These are phyloP conservation scores for Populus hybrid DNA, from an alignment of 441 rosid genomes.

Conservation along the genomic window DNA sequence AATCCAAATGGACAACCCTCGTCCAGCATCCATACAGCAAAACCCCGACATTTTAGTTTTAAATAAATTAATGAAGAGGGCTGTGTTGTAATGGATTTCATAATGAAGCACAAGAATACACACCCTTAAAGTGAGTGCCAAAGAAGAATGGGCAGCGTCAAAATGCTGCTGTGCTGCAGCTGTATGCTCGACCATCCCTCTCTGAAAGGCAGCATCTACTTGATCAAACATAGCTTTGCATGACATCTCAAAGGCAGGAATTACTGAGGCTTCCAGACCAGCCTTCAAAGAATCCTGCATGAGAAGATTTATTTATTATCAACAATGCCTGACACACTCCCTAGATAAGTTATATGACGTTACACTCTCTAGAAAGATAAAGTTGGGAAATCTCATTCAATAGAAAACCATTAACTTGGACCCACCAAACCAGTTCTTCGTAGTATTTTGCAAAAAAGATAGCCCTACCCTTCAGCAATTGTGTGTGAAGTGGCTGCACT, in stretches of 20 bases:
- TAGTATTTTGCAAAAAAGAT: not conserved
- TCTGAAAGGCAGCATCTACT: constrained; percentile 60
- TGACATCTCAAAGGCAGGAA: constrained; percentile 76
- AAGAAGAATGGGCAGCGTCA: constrained; percentile 58
- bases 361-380: not conserved
- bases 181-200: constrained; percentile 54
- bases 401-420: not conserved
- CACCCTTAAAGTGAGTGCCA: constrained; percentile 61
- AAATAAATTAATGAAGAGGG: not conserved
- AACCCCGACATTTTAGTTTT: too few species aligned
- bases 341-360: not conserved
- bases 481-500: constrained; percentile 1
- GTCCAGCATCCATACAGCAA: too few species aligned
- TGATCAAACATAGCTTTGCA: constrained; percentile 82
- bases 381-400: not conserved
- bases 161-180: constrained; percentile 64
- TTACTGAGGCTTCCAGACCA: constrained; percentile 60
- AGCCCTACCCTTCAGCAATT: not conserved
- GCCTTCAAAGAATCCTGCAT: constrained; percentile 63
- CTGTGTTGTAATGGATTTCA: not conserved
- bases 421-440: not conserved
- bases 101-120: constrained; percentile 10
- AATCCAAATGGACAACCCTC: too few species aligned
- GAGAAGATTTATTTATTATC: not conserved
- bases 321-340: not conserved